A percentile compares a stretch with the other conserved stretches of the same genome.
These are phyloP conservation scores for Aureobasidium namibiae DNA, from an alignment of 2,329 filamentous ascomycete genomes.

Conservation along the genomic window DNA sequence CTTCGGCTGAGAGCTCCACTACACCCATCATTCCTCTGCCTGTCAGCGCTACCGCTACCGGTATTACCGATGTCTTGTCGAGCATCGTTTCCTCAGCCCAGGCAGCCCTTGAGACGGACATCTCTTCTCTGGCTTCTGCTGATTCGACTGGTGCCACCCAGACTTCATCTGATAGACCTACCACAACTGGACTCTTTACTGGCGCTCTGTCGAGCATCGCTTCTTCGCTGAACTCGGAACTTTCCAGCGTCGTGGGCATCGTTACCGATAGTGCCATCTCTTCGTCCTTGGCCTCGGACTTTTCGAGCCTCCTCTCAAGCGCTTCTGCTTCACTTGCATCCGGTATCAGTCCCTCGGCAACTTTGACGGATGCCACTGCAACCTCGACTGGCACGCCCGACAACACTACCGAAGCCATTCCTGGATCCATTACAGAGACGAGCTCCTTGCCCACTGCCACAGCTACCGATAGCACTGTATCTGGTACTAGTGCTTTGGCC, in stretches of 20 bases:
- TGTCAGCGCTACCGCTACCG: neutral
- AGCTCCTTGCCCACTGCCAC: neutral
- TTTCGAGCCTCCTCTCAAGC: slow-evolving; percentile 24
- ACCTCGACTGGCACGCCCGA: neutral
- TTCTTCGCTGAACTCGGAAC: slow-evolving; percentile 22
- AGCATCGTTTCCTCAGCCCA: slow-evolving; percentile 16
- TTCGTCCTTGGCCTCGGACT: slow-evolving; percentile 21
- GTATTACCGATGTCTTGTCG: slow-evolving; percentile 8
- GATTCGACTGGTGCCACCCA: slow-evolving; percentile 12
- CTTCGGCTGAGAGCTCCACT: slow-evolving; percentile 2
- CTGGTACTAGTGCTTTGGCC: neutral
- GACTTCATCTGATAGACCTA: slow-evolving; percentile 7
- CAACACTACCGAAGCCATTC: slow-evolving; percentile 1
- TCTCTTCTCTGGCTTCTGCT: slow-evolving; percentile 19
- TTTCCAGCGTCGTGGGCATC: slow-evolving; percentile 23
- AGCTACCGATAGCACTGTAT: neutral
- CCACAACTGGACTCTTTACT: slow-evolving; percentile 13
- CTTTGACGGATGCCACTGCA: slow-evolving; percentile 1
- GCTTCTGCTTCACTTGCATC: slow-evolving; percentile 22
- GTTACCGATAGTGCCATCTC: slow-evolving; percentile 22
- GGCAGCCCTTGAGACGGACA: neutral
- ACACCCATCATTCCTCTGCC: slow-evolving; percentile 1
- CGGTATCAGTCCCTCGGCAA: slow-evolving; percentile 15
- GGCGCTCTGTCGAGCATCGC: slow-evolving; percentile 21
- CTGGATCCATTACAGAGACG: slow-evolving; percentile 6